These are phyloP conservation scores for Rhizodiscina lignyota DNA, from an alignment of 495 filamentous ascomycete species.

Conservation along the genomic window DNA sequence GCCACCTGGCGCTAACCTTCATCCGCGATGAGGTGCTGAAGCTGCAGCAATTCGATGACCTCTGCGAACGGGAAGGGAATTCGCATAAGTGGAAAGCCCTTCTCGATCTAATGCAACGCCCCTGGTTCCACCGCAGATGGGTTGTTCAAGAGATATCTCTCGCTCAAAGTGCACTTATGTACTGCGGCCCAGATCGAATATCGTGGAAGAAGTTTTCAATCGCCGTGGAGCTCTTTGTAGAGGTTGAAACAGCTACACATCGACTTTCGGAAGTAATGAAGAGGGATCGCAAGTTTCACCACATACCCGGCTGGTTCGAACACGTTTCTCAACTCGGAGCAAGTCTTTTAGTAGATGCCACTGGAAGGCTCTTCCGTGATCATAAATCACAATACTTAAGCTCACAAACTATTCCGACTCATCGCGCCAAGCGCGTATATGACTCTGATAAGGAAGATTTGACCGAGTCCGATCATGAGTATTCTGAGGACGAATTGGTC, in stretches of 20 bases:
- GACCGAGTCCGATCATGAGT: no score
- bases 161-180: slow-evolving; percentile 3
- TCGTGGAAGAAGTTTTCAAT: slow-evolving; percentile 8
- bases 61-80: slow-evolving; percentile 4
- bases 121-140: slow-evolving; percentile 9
- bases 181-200: slow-evolving; percentile 7
- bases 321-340: slow-evolving; percentile 19
- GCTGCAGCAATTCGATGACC: slow-evolving; percentile 17
- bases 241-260: slow-evolving; percentile 11
- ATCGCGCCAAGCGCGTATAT: no score
- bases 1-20: slow-evolving; percentile 13
- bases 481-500: no score
- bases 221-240: slow-evolving; percentile 10
- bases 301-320: slow-evolving; percentile 9
- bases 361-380: slow-evolving; percentile 17
- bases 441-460: no score
- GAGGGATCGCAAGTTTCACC: not conserved
- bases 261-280: slow-evolving; percentile 12
- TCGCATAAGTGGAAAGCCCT: slow-evolving; percentile 8
- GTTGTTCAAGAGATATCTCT: slow-evolving; percentile 13
- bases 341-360: slow-evolving; percentile 20
- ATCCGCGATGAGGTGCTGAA: slow-evolving; percentile 17
- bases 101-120: slow-evolving; percentile 6
- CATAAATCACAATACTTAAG: slow-evolving; percentile 6
- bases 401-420: no score